Conservation (phyloP, 305 asterid species). For the Fraxinus sp. region DNA sequence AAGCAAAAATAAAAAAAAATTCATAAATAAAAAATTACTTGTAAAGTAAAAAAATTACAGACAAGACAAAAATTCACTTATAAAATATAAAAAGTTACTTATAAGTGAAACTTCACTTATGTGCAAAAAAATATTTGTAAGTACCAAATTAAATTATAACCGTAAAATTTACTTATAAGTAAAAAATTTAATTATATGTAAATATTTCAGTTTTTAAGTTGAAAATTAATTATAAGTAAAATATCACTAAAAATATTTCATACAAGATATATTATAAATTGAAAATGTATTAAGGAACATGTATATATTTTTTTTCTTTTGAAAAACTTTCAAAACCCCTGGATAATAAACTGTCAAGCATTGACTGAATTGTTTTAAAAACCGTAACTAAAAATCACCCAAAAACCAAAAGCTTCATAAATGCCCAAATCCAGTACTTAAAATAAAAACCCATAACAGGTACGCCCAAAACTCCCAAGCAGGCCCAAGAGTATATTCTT, state of each 20-base stretch:
- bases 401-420: background rate
- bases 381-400: background rate
- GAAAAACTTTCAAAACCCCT: background rate
- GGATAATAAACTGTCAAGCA: background rate
- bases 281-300: background rate
- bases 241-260: background rate
- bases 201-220: too few species aligned
- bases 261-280: background rate
- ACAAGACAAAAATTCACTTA: background rate
- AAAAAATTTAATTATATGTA: too few species aligned
- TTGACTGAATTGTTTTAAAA: background rate
- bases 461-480: background rate
- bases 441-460: background rate
- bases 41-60: too few species aligned
- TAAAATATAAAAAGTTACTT: background rate
- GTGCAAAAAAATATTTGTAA: background rate
- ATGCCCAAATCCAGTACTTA: background rate
- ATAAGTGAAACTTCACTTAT: background rate
- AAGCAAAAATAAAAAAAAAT: too few species aligned
- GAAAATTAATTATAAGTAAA: too few species aligned
- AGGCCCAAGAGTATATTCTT: background rate
- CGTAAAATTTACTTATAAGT: background rate
- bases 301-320: too few species aligned
- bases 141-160: background rate
- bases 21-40: too few species aligned